A percentile compares a stretch with the other conserved stretches of the same genome.
phyloP scores from a whole-genome alignment of 169 alveolate genomes.

The Cryptosporidium ryanae region DNA sequence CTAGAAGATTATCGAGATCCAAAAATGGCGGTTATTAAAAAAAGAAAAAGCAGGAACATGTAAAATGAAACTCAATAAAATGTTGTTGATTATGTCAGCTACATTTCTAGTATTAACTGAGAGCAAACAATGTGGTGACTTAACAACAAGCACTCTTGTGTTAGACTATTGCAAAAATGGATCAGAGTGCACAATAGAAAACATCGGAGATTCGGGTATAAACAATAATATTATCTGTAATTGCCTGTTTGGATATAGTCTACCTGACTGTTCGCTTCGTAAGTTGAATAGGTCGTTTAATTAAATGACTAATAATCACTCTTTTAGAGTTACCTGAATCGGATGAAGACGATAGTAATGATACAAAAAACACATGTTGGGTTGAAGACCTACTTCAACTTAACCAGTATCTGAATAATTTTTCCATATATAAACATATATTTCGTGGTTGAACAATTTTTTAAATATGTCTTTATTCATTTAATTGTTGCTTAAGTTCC shows the following conservation, averaged over 20 bases:
- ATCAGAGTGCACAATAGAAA: slow-evolving; percentile 36
- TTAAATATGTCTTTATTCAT: not conserved
- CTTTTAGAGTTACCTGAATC: slow-evolving; percentile 55
- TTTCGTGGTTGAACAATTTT: not conserved
- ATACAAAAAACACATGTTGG: slow-evolving; percentile 70
- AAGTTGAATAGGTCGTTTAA: not conserved
- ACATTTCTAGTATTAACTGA: not conserved
- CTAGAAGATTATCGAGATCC: no score
- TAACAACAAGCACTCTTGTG: slow-evolving; percentile 24
- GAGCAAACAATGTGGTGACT: slow-evolving; percentile 8
- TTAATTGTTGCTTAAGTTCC: slow-evolving; percentile 8
- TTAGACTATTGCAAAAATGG: slow-evolving; percentile 40
- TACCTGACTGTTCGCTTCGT: slow-evolving; percentile 72
- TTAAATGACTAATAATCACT: not conserved
- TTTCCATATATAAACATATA: slow-evolving; percentile 45
- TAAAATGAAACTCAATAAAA: no score
- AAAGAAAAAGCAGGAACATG: no score
- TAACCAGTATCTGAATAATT: slow-evolving; percentile 35
- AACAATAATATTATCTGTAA: slow-evolving; percentile 30
- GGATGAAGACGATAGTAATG: slow-evolving; percentile 21
- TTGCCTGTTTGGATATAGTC: slow-evolving; percentile 53
- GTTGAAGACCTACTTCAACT: slow-evolving; percentile 55
- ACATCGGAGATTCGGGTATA: slow-evolving; percentile 38
- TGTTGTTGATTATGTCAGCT: not conserved
- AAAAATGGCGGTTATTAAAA: no score